These are phyloP conservation scores for Pascua guehoae DNA, from an alignment of 1,284 basidiomycete species.

Conservation along the genomic window DNA sequence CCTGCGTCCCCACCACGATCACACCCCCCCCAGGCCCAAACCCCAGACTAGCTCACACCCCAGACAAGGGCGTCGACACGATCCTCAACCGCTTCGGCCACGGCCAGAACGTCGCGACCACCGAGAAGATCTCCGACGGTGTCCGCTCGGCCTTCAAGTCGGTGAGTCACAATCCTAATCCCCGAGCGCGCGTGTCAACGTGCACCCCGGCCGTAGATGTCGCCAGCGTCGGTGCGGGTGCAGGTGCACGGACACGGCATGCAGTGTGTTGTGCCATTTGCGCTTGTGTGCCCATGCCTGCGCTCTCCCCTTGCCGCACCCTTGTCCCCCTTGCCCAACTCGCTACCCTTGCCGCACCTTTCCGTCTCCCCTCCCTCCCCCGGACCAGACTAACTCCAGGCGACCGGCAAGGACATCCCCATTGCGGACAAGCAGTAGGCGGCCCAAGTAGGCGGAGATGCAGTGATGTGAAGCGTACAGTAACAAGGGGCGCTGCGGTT, in stretches of 20 bases:
- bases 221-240: not conserved
- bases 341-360: no score
- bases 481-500: no score
- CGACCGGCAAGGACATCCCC: constrained; percentile 42
- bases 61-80: constrained; percentile 43
- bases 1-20: not conserved
- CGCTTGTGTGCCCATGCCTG: not conserved
- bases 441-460: not conserved
- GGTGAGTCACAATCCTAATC: not conserved
- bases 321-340: no score
- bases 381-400: constrained; percentile 12
- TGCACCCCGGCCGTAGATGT: no score
- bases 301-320: no score
- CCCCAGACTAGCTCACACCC: not conserved
- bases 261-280: not conserved
- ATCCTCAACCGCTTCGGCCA: constrained; percentile 39
- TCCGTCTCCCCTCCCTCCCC: not conserved
- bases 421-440: constrained; percentile 31
- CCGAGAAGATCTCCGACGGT: constrained; percentile 51
- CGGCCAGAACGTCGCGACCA: constrained; percentile 38
- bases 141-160: constrained; percentile 47
- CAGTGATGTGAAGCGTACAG: no score
- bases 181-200: no score
- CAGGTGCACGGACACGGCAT: no score
- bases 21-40: not conserved